Base-by-base conservation (phyloP, 2,329 filamentous ascomycete genomes). In the Phaeophleospora eucalypticola region DNA sequence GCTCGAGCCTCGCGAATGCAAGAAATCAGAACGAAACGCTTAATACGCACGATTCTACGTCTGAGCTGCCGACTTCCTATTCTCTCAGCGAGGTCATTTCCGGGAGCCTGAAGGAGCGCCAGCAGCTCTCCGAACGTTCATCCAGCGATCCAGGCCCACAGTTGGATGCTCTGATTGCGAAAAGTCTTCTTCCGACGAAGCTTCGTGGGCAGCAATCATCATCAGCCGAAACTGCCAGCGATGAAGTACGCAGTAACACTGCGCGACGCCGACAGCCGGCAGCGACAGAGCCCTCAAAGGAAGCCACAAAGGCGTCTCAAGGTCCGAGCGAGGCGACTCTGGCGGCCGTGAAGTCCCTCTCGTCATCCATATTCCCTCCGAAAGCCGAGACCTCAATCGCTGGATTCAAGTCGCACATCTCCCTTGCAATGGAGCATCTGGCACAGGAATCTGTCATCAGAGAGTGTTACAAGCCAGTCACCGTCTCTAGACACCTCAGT, bases 401-500 rank as follows among this genome's bases (percentile, higher is more conserved):
- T 2, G 27, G 10, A 1, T 64, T 64, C 43, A 43, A 43, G 2
- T 63, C 62, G 3, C 61, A 65, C 43, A 41, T 66, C 27, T 67
- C 64, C 6, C 50, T 54, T 3, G 52, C 56, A 7, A 56, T 68
- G 2, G 43, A 45, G 2, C 53, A 63, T 10, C 66, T 70, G 14
- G 44, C 48, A 8, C 58, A 65, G 9, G 58, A 66, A 16, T 46
- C 57, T 16, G 50, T 41, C 4, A 56, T 61, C 6, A n/a, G 38
- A 2, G 41, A 54, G 3, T 34, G 58, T 7, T 74, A 68, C 53
- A 60, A 59, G 17, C 68, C 69, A 14, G 36, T 54, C 2, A 52
- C 39, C 4, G 51, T 78, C 42, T 67, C 68, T 1, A 72, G 83
- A 3, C 61, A 66, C 0, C 67, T 85, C 1, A 67, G 74, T 2